Percentiles rank a stretch among this genome's conserved stretches.
These are phyloP conservation scores for Backusella mclennaniae DNA, from an alignment of 192 early-diverging fungal species.

Conservation along the genomic window DNA sequence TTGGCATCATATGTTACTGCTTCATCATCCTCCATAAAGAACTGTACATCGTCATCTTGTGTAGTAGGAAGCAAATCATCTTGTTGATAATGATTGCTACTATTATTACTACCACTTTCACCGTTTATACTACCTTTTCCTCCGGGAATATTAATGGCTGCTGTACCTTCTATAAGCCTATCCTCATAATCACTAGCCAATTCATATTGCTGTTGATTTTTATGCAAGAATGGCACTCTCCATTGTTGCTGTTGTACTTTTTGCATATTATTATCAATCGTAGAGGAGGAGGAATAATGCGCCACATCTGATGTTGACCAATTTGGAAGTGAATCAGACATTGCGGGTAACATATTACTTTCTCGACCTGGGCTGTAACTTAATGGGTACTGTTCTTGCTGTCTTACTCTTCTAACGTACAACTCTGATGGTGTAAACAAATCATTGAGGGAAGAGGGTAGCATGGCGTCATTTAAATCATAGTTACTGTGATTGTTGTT, in stretches of 20 bases:
- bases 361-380: neutral
- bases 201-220: neutral
- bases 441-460: constrained; percentile 55
- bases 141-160: constrained; percentile 25
- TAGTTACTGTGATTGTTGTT: constrained; percentile 16
- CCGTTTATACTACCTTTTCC: neutral
- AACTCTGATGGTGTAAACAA: constrained; percentile 47
- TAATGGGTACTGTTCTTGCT: neutral
- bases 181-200: neutral
- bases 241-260: neutral
- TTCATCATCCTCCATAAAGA: constrained; percentile 25
- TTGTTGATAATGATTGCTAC: neutral
- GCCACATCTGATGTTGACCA: constrained; percentile 4
- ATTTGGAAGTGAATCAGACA: constrained; percentile 8
- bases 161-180: neutral
- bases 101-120: neutral
- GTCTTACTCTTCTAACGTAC: constrained; percentile 2
- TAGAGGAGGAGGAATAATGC: neutral
- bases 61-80: constrained; percentile 10
- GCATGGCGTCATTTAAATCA: constrained; percentile 42
- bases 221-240: constrained; percentile 3
- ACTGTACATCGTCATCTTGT: constrained; percentile 26
- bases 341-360: neutral
- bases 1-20: constrained; percentile 11
- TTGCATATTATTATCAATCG: neutral